Percentiles rank a stretch among this genome's conserved stretches.
Conservation (phyloP, 2,329 filamentous ascomycete genomes). For the Cercospora citrullina region DNA sequence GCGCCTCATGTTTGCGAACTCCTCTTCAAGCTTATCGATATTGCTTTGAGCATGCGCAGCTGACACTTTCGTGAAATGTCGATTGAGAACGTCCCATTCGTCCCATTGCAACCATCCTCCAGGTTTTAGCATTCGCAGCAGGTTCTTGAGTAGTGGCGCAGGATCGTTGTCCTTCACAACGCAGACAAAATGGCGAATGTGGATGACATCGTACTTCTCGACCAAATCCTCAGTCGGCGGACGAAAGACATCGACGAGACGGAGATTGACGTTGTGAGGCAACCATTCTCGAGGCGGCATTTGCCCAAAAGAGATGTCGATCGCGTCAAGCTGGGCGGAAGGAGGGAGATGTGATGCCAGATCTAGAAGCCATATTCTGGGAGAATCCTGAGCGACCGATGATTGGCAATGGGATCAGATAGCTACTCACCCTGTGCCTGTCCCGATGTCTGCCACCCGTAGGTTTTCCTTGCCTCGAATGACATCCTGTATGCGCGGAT, state of each 20-base stretch:
- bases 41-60: constrained; percentile 14
- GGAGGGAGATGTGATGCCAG: constrained; percentile 25
- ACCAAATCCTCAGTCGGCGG: constrained; percentile 22
- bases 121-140: constrained; percentile 27
- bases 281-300: constrained; percentile 24
- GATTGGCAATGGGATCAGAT: neutral
- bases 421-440: constrained; percentile 23
- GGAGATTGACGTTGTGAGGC: constrained; percentile 23
- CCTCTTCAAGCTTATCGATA: constrained; percentile 28
- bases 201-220: constrained; percentile 31
- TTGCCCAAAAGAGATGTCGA: constrained; percentile 31
- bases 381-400: neutral
- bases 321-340: constrained; percentile 27
- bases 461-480: constrained; percentile 21
- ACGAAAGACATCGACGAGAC: constrained; percentile 25
- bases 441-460: constrained; percentile 25
- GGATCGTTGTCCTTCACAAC: constrained; percentile 30
- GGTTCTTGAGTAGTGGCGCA: constrained; percentile 23
- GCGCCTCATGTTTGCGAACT: constrained; percentile 24
- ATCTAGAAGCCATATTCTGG: constrained; percentile 27
- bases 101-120: constrained; percentile 30
- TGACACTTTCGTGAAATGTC: constrained; percentile 25
- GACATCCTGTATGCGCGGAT: constrained; percentile 23
- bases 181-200: constrained; percentile 32
- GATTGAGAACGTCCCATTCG: constrained; percentile 28